phyloP scores from a whole-genome alignment of 306 rosid genomes.

The Begonia masoniana region DNA sequence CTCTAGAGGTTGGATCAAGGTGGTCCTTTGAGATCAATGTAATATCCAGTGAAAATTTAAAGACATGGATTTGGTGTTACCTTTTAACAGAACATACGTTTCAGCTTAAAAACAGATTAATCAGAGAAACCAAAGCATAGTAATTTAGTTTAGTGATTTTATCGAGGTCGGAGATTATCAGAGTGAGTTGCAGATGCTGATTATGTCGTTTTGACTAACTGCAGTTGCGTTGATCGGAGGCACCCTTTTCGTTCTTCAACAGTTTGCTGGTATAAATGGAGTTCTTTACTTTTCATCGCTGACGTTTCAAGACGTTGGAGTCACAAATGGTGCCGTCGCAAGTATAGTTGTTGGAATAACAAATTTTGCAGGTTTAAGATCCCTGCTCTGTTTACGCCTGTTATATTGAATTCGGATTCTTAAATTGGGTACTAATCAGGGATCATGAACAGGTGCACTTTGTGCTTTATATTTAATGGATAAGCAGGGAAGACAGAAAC shows the following conservation, averaged over 20 bases:
- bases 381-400: slow-evolving; percentile 5
- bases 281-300: slow-evolving; percentile 84
- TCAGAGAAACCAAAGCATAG: too few species aligned
- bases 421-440: slow-evolving; percentile 15
- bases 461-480: slow-evolving; percentile 68
- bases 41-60: neutral
- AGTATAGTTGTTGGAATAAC: slow-evolving; percentile 76
- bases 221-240: slow-evolving; percentile 81
- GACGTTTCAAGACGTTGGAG: slow-evolving; percentile 78
- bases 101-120: too few species aligned
- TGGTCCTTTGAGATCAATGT: slow-evolving; percentile 24
- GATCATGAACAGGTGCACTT: slow-evolving; percentile 47
- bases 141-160: too few species aligned
- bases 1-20: slow-evolving; percentile 85
- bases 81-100: too few species aligned
- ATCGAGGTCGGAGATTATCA: too few species aligned
- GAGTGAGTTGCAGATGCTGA: too few species aligned
- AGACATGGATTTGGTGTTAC: too few species aligned
- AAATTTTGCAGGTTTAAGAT: slow-evolving; percentile 60
- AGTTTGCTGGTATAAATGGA: slow-evolving; percentile 82
- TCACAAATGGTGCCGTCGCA: slow-evolving; percentile 54
- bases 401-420: slow-evolving; percentile 5
- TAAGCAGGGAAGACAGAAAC: slow-evolving; percentile 74
- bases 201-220: slow-evolving; percentile 18
- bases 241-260: slow-evolving; percentile 76